Percentiles rank a stretch among this genome's conserved stretches.
phyloP scores from a whole-genome alignment of 2,329 filamentous ascomycete species.

The Calonectria pseudoturangicola region DNA sequence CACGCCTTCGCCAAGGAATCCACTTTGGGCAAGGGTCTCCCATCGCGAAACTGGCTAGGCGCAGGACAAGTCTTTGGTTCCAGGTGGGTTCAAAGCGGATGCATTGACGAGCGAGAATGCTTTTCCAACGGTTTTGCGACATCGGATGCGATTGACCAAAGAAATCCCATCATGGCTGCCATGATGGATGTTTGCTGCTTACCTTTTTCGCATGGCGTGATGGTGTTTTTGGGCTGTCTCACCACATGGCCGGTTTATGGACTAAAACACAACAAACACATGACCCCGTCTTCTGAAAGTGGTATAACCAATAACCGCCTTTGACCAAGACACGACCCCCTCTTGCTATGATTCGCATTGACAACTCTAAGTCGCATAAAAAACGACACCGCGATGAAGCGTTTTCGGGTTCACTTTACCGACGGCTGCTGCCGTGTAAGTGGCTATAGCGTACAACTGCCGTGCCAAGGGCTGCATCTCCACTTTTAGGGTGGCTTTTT shows the following conservation, averaged over 20 bases:
- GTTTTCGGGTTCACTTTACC: conserved; percentile 19
- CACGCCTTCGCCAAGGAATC: conserved; percentile 37
- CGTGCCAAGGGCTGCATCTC: conserved; percentile 25
- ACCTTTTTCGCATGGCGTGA: conserved; percentile 2
- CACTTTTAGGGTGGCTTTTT: conserved; percentile 36
- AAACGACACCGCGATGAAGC: background rate
- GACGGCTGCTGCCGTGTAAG: conserved; percentile 21
- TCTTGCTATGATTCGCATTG: background rate
- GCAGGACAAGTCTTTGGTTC: conserved; percentile 12
- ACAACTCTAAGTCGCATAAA: background rate
- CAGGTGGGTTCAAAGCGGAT: background rate
- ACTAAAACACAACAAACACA: conserved; percentile 18
- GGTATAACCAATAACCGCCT: conserved; percentile 3
- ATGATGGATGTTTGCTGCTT: conserved; percentile 14
- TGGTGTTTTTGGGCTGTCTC: conserved; percentile 1
- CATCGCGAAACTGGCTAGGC: conserved; percentile 12
- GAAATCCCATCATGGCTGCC: background rate
- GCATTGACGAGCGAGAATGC: background rate
- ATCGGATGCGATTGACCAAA: background rate
- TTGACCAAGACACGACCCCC: conserved; percentile 13
- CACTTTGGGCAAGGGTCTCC: conserved; percentile 15
- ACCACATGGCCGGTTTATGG: conserved; percentile 17
- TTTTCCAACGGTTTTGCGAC: background rate
- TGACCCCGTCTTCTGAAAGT: conserved; percentile 32
- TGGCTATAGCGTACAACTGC: conserved; percentile 17